These are phyloP conservation scores for Trichoderma aggressivum DNA, from an alignment of 2,329 filamentous ascomycete species.

Conservation along the genomic window DNA sequence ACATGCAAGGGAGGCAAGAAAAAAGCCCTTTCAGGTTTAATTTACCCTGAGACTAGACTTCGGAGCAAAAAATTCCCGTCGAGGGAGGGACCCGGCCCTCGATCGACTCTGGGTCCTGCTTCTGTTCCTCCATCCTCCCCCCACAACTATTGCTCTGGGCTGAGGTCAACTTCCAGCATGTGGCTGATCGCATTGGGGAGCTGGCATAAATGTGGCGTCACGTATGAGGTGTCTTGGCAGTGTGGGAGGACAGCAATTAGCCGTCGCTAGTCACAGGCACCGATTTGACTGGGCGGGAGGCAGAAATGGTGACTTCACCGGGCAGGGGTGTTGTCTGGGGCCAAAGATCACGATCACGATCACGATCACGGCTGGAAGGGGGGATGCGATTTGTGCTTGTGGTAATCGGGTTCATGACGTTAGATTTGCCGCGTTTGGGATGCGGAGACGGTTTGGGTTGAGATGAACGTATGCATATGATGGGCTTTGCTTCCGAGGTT, in stretches of 20 bases:
- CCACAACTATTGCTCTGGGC: neutral
- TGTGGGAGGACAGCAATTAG: neutral
- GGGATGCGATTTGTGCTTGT: neutral
- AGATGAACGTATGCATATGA: neutral
- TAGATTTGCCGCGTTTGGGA: neutral
- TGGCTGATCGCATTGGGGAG: neutral
- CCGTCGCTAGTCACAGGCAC: neutral
- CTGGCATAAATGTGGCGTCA: neutral
- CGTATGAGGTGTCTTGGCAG: neutral
- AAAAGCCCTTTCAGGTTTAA: neutral
- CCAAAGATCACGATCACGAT: neutral
- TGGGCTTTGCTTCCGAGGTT: neutral
- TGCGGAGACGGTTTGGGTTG: neutral
- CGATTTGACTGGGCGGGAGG: neutral
- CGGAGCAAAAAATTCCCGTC: neutral
- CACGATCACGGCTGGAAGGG: neutral
- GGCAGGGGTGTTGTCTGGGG: neutral
- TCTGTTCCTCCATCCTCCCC: neutral
- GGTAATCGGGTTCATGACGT: neutral
- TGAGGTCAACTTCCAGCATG: neutral
- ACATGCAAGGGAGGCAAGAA: neutral
- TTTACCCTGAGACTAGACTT: neutral
- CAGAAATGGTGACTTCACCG: constrained; percentile 6
- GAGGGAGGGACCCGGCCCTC: neutral
- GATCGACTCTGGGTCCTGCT: neutral